Conservation (phyloP, 169 alveolate species). For the Plasmodium falciparum region DNA sequence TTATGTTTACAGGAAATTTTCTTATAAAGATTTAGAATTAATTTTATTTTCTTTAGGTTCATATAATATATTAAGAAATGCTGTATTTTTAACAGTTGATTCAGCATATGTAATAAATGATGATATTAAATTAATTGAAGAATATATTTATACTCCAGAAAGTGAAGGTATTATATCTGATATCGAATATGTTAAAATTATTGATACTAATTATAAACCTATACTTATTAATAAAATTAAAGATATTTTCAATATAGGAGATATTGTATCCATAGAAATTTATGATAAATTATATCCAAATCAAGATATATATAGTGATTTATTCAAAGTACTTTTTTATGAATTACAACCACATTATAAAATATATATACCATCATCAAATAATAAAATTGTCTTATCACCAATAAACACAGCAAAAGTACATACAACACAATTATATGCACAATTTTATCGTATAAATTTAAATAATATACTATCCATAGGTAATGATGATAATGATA, state of each 20-base stretch:
- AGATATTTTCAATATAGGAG: constrained; percentile 45
- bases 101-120: constrained; percentile 22
- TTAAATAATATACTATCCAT: constrained; percentile 30
- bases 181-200: neutral
- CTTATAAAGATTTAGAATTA: constrained; percentile 19
- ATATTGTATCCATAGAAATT: constrained; percentile 25
- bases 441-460: constrained; percentile 34
- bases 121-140: neutral
- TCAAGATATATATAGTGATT: constrained; percentile 9
- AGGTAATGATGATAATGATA: constrained; percentile 47
- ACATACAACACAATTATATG: constrained; percentile 7
- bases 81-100: constrained; percentile 24
- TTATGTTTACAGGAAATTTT: constrained; percentile 16
- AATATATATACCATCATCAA: constrained; percentile 15
- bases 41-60: constrained; percentile 22
- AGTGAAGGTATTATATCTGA: neutral
- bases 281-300: constrained; percentile 16
- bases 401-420: constrained; percentile 53
- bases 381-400: constrained; percentile 7
- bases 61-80: constrained; percentile 22
- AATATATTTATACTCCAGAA: neutral
- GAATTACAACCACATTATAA: constrained; percentile 28
- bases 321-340: neutral
- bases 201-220: constrained; percentile 7
- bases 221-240: constrained; percentile 17